Conservation (phyloP, 1,284 basidiomycete species). For the Coniferiporia sulphurascens region DNA sequence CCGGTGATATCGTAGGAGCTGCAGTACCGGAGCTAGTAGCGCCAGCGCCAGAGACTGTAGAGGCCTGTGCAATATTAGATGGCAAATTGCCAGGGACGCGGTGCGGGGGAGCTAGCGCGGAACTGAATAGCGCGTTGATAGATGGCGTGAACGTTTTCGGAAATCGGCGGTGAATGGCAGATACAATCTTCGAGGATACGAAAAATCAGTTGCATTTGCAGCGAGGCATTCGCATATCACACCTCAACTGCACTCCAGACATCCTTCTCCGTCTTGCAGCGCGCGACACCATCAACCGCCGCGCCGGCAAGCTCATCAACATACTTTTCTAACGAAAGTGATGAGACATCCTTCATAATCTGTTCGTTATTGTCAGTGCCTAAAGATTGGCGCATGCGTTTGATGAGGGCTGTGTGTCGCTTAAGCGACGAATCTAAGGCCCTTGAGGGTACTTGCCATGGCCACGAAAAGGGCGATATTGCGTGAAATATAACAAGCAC, state of each 20-base stretch:
- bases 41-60: slow-evolving; percentile 5
- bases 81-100: slow-evolving; percentile 32
- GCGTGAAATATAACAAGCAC: neutral
- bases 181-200: slow-evolving; percentile 62
- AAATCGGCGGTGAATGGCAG: slow-evolving; percentile 86
- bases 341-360: slow-evolving; percentile 87
- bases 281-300: slow-evolving; percentile 76
- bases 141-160: slow-evolving; percentile 73
- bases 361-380: slow-evolving; percentile 77
- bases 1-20: slow-evolving; percentile 55
- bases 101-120: slow-evolving; percentile 63
- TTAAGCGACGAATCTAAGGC: slow-evolving; percentile 87
- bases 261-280: slow-evolving; percentile 87
- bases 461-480: neutral
- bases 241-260: slow-evolving; percentile 92
- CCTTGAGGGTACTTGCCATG: slow-evolving; percentile 50
- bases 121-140: slow-evolving; percentile 60
- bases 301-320: slow-evolving; percentile 92
- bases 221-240: slow-evolving; percentile 22
- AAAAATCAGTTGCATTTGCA: slow-evolving; percentile 10
- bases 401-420: slow-evolving; percentile 90
- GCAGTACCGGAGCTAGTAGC: slow-evolving; percentile 17
- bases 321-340: slow-evolving; percentile 91
- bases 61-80: neutral
- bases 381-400: slow-evolving; percentile 79